Percentiles rank a stretch among this genome's conserved stretches.
phyloP scores from a whole-genome alignment of 1,139 yeast genomes.

The Yamadazyma sp. region DNA sequence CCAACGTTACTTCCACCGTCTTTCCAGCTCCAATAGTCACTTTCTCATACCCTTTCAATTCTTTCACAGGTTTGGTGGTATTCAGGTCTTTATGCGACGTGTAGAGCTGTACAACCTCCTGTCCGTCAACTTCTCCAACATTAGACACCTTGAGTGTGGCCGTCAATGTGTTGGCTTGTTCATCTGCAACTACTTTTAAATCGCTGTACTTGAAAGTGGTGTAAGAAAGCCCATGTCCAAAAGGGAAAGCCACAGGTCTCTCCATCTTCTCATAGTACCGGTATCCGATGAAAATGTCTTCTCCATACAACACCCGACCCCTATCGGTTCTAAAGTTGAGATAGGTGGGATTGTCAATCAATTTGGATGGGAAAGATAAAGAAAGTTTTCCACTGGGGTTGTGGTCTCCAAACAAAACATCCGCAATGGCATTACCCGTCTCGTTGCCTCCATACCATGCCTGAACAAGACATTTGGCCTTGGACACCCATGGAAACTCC shows the following conservation, averaged over 20 bases:
- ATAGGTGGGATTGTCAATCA: constrained; percentile 45
- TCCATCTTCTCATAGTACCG: constrained; percentile 54
- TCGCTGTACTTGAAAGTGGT: constrained; percentile 38
- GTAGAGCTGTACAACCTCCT: constrained; percentile 49
- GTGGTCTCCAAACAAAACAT: constrained; percentile 25
- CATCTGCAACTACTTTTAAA: constrained; percentile 17
- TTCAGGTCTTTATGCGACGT: constrained; percentile 36
- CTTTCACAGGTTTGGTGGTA: constrained; percentile 53
- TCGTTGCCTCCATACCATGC: constrained; percentile 43
- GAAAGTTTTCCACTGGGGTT: constrained; percentile 33
- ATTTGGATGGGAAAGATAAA: constrained; percentile 44
- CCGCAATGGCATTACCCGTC: constrained; percentile 26
- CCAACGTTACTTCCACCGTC: constrained; percentile 30
- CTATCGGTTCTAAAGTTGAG: constrained; percentile 35
- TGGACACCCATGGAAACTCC: constrained; percentile 54
- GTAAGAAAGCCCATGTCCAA: constrained; percentile 65
- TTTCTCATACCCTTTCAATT: constrained; percentile 55
- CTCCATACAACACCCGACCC: constrained; percentile 57
- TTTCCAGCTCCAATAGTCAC: constrained; percentile 42
- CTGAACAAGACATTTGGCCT: constrained; percentile 50
- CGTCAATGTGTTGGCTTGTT: constrained; percentile 12
- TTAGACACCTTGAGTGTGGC: constrained; percentile 38
- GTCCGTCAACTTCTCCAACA: constrained; percentile 39
- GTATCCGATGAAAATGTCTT: constrained; percentile 61
- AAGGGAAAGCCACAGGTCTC: constrained; percentile 51